Evolutionary conservation across 331 rosid species (phyloP).

Genomic region (Spiraea crenata): DNA sequence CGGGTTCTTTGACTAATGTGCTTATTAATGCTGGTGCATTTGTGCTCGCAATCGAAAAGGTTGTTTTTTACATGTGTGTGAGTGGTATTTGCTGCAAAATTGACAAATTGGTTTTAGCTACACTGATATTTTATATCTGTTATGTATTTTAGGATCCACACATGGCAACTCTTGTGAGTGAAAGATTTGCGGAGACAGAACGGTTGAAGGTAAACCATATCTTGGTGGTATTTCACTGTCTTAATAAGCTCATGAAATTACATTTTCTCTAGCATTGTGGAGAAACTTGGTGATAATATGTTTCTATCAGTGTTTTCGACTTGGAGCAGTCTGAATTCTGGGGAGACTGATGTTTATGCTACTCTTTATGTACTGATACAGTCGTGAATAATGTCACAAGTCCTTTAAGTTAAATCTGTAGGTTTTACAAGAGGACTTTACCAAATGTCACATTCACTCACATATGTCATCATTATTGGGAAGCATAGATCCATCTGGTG

Average conservation of each 20-base stretch:
- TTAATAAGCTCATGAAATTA: not conserved
- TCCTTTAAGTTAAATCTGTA: constrained; percentile 31
- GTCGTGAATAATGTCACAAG: constrained; percentile 5
- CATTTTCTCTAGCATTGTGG: not conserved
- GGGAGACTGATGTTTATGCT: not conserved
- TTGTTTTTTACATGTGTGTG: constrained; percentile 12
- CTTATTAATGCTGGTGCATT: constrained; percentile 68
- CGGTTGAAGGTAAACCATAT: constrained; percentile 55
- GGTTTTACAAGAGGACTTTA: constrained; percentile 75
- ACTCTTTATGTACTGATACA: not conserved
- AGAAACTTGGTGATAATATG: not conserved
- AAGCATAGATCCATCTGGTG: constrained; percentile 27
- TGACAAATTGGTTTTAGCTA: not conserved
- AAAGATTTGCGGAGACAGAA: constrained; percentile 63
- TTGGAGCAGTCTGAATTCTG: not conserved
- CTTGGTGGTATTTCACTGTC: not conserved
- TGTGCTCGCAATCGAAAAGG: constrained; percentile 93
- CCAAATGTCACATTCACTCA: constrained; percentile 73
- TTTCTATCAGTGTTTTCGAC: not conserved
- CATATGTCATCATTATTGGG: constrained; percentile 51
- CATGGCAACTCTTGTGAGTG: constrained; percentile 82
- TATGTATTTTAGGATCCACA: constrained; percentile 62
- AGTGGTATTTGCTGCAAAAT: not conserved
- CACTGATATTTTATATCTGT: constrained; percentile 20
- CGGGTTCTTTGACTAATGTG: constrained; percentile 81